These are phyloP conservation scores for Bipolaris bicolor DNA, from an alignment of 2,329 filamentous ascomycete species.

Conservation along the genomic window DNA sequence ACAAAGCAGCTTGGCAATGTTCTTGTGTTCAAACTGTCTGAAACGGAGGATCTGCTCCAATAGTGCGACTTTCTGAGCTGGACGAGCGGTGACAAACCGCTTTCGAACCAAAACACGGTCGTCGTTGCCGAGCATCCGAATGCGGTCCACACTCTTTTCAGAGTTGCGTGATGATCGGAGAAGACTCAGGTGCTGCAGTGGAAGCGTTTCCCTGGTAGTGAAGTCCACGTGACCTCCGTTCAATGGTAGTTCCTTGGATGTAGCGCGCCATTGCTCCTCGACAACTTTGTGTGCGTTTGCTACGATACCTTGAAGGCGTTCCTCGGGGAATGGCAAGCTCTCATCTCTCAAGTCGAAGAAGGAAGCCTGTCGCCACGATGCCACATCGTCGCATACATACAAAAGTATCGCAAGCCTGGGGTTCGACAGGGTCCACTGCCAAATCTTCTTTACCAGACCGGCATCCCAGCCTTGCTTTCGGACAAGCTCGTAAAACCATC, in stretches of 20 bases:
- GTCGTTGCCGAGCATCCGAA: conserved; percentile 45
- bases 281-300: conserved; percentile 47
- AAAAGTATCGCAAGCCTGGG: conserved; percentile 48
- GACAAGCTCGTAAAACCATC: conserved; percentile 46
- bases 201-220: conserved; percentile 44
- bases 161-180: conserved; percentile 41
- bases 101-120: conserved; percentile 47
- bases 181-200: conserved; percentile 42
- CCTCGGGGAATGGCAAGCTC: conserved; percentile 47
- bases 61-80: conserved; percentile 44
- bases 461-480: conserved; percentile 47
- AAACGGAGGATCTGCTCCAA: conserved; percentile 48
- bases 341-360: conserved; percentile 49
- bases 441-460: conserved; percentile 44
- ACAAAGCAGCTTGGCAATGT: conserved; percentile 47
- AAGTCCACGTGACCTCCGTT: conserved; percentile 49
- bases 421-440: conserved; percentile 51
- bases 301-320: conserved; percentile 47
- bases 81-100: conserved; percentile 44
- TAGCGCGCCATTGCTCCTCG: conserved; percentile 51
- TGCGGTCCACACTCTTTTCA: conserved; percentile 46
- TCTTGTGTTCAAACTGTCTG: conserved; percentile 48
- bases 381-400: conserved; percentile 48
- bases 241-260: conserved; percentile 47
- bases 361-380: conserved; percentile 47